Evolutionary conservation across 2,329 filamentous ascomycete genomes (phyloP), one percentile per base, ranked within the genome.

Genomic region (Aspergillus viridinutans): DNA sequence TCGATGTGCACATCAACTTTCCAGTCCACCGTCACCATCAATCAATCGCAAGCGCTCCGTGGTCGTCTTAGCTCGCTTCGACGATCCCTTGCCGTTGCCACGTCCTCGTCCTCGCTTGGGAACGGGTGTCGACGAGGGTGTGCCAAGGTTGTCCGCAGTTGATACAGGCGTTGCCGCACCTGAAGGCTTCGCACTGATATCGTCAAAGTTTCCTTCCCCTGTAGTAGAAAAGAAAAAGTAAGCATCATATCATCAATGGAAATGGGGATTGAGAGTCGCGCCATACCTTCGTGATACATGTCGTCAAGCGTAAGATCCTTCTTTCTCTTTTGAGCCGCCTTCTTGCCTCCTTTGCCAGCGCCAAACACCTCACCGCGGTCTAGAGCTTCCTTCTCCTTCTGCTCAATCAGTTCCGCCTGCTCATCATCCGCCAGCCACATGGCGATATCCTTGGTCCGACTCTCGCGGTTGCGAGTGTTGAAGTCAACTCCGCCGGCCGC

Each of bases 381-480:
- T 14, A 90, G 81, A 6, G 95, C 79, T 74, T 97, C 92, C 63
- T 90, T 91, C 76, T 97, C 94, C 66, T 92, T 92, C 62, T 89
- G 86, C 77, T 97, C 93, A 69, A 99, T 93, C 74, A 94, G 83
- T 68, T 94, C 93, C 1, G 92, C 94, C 72, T 97, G 91, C 56
- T 97, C 93, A 64, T 97, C 94, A 71, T 99, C 94, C 20, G 93
- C 93, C 61, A 99, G 86, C 94, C 94, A 97, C 88, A 97, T 89
- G 49, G 94, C 94, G 75, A 97, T 97, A 70, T 99, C 94, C 76
- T 96, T 95, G 72, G 95, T 97, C 61, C 92, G 86, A 76, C 95
- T 97, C 79, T 97, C 93, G 59, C 87, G 87, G 62, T 88, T 85
- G 53, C 94, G 88, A 52, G 93, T 94, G 73, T 96, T 97, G 81